Conservation (phyloP, 148 eudicot species). For the Cornus kousa region DNA sequence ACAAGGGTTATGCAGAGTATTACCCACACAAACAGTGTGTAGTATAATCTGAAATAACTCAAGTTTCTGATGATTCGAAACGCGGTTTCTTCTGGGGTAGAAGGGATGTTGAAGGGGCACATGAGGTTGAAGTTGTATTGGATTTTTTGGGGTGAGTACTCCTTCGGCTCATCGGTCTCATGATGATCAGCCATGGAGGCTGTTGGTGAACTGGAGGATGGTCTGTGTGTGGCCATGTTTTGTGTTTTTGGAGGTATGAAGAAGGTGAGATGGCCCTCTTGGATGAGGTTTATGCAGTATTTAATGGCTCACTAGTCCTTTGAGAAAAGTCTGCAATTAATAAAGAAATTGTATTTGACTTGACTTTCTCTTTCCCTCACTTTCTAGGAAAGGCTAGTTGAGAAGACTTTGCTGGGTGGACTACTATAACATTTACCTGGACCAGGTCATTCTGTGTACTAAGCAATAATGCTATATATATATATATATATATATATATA, state of each 20-base stretch:
- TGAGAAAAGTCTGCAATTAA: too few relatives aligned
- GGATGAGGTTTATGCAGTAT: not conserved
- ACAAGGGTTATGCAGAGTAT: constrained; percentile 44
- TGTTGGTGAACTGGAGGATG: not conserved
- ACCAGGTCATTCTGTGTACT: too few relatives aligned
- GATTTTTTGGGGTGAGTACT: not conserved
- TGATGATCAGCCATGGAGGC: not conserved
- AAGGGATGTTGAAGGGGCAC: constrained; percentile 40
- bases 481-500: too few relatives aligned
- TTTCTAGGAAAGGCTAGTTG: too few relatives aligned
- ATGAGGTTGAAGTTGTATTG: constrained; percentile 12
- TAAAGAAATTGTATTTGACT: too few relatives aligned
- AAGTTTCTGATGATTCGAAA: constrained; percentile 30
- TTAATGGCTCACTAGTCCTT: too few relatives aligned
- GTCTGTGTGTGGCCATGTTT: constrained; percentile 21
- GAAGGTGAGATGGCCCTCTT: not conserved
- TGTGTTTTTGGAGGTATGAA: not conserved
- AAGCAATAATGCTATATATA: too few relatives aligned
- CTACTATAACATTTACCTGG: too few relatives aligned
- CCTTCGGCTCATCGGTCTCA: not conserved
- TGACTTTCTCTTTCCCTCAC: too few relatives aligned
- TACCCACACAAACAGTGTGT: constrained; percentile 31
- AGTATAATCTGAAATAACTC: constrained; percentile 20
- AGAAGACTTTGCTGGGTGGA: too few relatives aligned
- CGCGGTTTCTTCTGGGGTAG: constrained; percentile 30